Evolutionary conservation across 2,329 filamentous ascomycete species (phyloP).

Genomic region (Knoxdaviesia proteae): DNA sequence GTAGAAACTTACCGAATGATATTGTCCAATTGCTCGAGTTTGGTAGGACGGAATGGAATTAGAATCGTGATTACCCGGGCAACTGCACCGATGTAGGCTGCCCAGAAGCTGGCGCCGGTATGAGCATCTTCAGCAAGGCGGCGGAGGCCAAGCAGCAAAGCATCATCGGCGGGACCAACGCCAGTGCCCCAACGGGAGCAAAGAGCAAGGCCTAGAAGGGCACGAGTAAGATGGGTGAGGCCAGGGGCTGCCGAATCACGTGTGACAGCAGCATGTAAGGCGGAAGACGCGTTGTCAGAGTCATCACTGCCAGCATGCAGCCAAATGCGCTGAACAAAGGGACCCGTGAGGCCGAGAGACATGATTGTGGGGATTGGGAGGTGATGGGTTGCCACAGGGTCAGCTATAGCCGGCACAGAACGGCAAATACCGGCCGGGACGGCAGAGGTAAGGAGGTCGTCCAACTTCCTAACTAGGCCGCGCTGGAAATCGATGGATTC

Average conservation of each 20-base stretch:
- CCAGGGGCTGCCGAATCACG: slow-evolving; percentile 51
- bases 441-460: slow-evolving; percentile 12
- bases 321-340: slow-evolving; percentile 33
- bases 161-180: slow-evolving; percentile 24
- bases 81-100: slow-evolving; percentile 28
- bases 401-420: slow-evolving; percentile 19
- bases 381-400: slow-evolving; percentile 3
- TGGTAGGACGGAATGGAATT: slow-evolving; percentile 19
- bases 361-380: slow-evolving; percentile 16
- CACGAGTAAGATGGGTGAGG: slow-evolving; percentile 50
- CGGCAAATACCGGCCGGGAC: slow-evolving; percentile 17
- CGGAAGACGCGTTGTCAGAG: slow-evolving; percentile 40
- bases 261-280: slow-evolving; percentile 51
- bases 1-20: slow-evolving; percentile 18
- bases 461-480: too few species aligned
- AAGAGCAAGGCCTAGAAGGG: slow-evolving; percentile 48
- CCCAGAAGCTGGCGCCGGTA: slow-evolving; percentile 26
- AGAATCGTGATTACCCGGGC: slow-evolving; percentile 20
- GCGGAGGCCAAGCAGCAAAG: slow-evolving; percentile 20
- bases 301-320: slow-evolving; percentile 23
- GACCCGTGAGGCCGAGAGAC: slow-evolving; percentile 17
- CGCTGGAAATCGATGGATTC: slow-evolving; percentile 1
- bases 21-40: slow-evolving; percentile 13
- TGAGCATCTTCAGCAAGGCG: slow-evolving; percentile 17
- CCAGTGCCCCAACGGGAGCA: slow-evolving; percentile 56